Evolutionary conservation across 768 basidiomycete genomes (phyloP), one percentile per base, ranked within the genome.

Genomic region (Boletus vermiculosoides): DNA sequence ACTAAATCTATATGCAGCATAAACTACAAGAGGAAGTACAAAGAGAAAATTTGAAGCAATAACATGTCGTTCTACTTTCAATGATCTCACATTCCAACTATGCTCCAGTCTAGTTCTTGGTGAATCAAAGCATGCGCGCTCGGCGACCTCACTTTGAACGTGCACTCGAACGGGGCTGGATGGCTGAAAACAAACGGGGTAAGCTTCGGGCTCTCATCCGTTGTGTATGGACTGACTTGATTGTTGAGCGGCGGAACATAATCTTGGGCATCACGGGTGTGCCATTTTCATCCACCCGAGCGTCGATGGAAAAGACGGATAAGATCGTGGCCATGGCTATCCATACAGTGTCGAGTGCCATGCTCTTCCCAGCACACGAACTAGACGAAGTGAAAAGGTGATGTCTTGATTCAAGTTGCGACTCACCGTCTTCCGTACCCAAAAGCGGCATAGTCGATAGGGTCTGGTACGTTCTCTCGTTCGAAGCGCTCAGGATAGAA

Each of bases 351-450:
- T 49, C 53, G 20, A 54, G 53, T 12, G 36, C 53, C 53, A 54
- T 54, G 42, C 3, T 54, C 45, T 54, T 54, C 5, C 53, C 53
- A 7, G 53, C 53, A 37, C 53, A 54, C 16, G 53, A 48, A 12
- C 53, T 54, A 16, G 25, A 16, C 9, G 11, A 5, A 10, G 11
- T 50, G 23, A 50, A 36, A 25, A 2, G 25, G 36, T 0, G 22
- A 36, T 12, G 10, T 11, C 33, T 34, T 49, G 16, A 16, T 23
- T 36, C 9, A 34, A 16, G 9, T n/a, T 13, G 36, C 5, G 8
- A n/a, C 49, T 40, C 45, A 54, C 53, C 53, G 53, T 31, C 53
- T 39, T 37, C 53, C 53, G n/a, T 54, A 54, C 20, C 53, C 53
- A 23, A 48, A 54, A 3, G 11, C 36, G 7, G 53, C 53, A 18